A percentile compares a stretch with the other conserved stretches of the same genome.
Conservation (phyloP, 805 yeast genomes). For the Barnettozyma salicaria region DNA sequence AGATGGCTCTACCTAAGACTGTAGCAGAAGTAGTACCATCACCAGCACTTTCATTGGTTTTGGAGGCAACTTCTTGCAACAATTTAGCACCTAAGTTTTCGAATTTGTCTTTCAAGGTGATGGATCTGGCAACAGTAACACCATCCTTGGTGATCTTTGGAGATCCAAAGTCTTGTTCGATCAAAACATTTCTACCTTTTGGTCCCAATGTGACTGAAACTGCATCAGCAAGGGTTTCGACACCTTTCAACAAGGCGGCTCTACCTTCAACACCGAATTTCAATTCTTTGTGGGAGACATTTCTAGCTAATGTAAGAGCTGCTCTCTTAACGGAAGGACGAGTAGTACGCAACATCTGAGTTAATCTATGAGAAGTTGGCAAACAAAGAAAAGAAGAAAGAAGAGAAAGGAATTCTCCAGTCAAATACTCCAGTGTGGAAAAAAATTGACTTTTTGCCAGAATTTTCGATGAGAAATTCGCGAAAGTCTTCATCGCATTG, state of each 20-base stretch:
- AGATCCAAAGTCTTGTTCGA: conserved; percentile 94
- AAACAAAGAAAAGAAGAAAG: no score
- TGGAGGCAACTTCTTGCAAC: conserved; percentile 95
- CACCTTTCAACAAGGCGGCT: conserved; percentile 78
- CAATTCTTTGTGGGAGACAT: conserved; percentile 76
- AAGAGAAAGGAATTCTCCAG: neutral
- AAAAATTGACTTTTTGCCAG: conserved; percentile 2
- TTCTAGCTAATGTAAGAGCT: conserved; percentile 22
- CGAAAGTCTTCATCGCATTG: neutral
- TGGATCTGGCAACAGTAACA: conserved; percentile 93
- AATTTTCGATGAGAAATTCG: conserved; percentile 1
- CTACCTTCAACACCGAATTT: conserved; percentile 75
- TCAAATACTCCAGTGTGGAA: no score
- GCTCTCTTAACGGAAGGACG: conserved; percentile 25
- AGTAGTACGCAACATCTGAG: conserved; percentile 22
- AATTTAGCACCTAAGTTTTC: conserved; percentile 97
- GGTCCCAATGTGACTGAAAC: conserved; percentile 97
- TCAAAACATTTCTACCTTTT: conserved; percentile 95
- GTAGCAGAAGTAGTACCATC: conserved; percentile 99
- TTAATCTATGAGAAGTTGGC: no score
- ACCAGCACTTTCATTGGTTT: conserved; percentile 97
- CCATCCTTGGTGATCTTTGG: conserved; percentile 99
- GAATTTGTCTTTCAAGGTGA: conserved; percentile 82
- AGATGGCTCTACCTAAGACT: conserved; percentile 91
- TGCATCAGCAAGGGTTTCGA: conserved; percentile 81